These are phyloP conservation scores for Umbilicaria muhlenbergii DNA, from an alignment of 495 filamentous ascomycete genomes.

Conservation along the genomic window DNA sequence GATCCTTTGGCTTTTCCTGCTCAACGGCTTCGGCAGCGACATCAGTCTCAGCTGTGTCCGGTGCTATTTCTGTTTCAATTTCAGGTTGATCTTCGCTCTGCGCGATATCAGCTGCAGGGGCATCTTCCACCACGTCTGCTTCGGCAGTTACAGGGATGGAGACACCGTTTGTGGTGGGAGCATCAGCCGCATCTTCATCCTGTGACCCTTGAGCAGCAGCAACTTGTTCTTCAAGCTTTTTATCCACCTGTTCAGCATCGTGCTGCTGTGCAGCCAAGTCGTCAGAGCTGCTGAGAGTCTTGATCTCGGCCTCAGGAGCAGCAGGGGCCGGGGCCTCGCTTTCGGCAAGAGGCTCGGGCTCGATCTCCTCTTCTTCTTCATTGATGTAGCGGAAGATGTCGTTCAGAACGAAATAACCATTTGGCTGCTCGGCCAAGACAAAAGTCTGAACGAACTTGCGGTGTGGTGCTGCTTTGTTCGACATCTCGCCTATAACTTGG, in stretches of 20 bases:
- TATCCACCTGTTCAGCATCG: slow-evolving; percentile 36
- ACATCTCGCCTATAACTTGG: slow-evolving; percentile 94
- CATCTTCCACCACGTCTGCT: slow-evolving; percentile 13
- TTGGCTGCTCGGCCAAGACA: slow-evolving; percentile 87
- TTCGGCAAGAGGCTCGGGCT: slow-evolving; percentile 36
- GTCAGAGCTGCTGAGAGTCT: slow-evolving; percentile 20
- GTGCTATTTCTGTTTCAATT: slow-evolving; percentile 5
- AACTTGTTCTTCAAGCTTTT: slow-evolving; percentile 37
- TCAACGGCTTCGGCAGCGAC: slow-evolving; percentile 32
- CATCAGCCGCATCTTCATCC: slow-evolving; percentile 28
- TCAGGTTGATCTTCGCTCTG: slow-evolving; percentile 2
- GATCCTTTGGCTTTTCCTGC: slow-evolving; percentile 35
- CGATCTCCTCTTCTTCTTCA: slow-evolving; percentile 61
- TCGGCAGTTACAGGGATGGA: background rate
- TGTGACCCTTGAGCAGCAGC: slow-evolving; percentile 22
- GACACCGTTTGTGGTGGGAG: slow-evolving; percentile 14
- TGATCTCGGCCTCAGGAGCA: slow-evolving; percentile 16
- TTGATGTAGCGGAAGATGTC: slow-evolving; percentile 91
- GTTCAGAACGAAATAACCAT: slow-evolving; percentile 95
- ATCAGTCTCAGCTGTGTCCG: slow-evolving; percentile 19
- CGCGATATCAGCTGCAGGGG: slow-evolving; percentile 7
- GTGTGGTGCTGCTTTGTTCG: slow-evolving; percentile 75
- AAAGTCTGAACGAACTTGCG: slow-evolving; percentile 98
- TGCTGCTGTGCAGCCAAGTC: slow-evolving; percentile 15
- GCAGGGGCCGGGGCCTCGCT: slow-evolving; percentile 24